Conservation (phyloP, 768 basidiomycete genomes). For the Omphalotus guepiniiformis region DNA sequence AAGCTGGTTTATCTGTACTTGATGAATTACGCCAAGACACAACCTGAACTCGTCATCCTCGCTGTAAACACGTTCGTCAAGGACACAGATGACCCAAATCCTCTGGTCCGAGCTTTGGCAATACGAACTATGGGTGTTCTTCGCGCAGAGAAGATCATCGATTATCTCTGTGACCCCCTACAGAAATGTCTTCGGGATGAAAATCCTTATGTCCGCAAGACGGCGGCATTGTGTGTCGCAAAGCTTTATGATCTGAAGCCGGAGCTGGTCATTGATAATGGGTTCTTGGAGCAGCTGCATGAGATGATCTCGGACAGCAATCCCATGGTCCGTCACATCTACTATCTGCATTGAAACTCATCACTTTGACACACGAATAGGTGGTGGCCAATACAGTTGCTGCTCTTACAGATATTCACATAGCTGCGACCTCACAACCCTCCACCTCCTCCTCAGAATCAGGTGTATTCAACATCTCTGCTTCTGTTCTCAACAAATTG, state of each 20-base stretch:
- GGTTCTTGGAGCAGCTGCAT: slow-evolving; percentile 82
- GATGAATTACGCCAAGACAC: slow-evolving; percentile 99
- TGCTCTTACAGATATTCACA: slow-evolving; percentile 90
- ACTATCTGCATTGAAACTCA: not conserved
- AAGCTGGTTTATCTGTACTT: slow-evolving; percentile 99
- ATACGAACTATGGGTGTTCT: slow-evolving; percentile 98
- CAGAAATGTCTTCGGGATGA: slow-evolving; percentile 91
- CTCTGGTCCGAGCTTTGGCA: slow-evolving; percentile 91
- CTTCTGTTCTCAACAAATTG: slow-evolving; percentile 78
- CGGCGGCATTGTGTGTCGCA: slow-evolving; percentile 93
- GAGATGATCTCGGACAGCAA: slow-evolving; percentile 96
- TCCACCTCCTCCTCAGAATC: slow-evolving; percentile 53
- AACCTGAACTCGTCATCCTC: slow-evolving; percentile 97
- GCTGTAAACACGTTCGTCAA: slow-evolving; percentile 99
- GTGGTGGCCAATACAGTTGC: slow-evolving; percentile 97
- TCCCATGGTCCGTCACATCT: slow-evolving; percentile 70
- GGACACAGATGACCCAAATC: slow-evolving; percentile 95
- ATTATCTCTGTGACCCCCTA: slow-evolving; percentile 95
- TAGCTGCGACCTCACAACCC: slow-evolving; percentile 54
- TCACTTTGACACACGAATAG: slow-evolving; percentile 35
- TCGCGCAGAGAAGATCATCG: slow-evolving; percentile 97
- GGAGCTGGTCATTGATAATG: slow-evolving; percentile 90
- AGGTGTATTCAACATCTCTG: slow-evolving; percentile 79
- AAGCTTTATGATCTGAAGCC: slow-evolving; percentile 98
- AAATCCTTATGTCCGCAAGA: slow-evolving; percentile 98